Conservation (phyloP, 2,329 filamentous ascomycete species). For the Botrytis galanthina region DNA sequence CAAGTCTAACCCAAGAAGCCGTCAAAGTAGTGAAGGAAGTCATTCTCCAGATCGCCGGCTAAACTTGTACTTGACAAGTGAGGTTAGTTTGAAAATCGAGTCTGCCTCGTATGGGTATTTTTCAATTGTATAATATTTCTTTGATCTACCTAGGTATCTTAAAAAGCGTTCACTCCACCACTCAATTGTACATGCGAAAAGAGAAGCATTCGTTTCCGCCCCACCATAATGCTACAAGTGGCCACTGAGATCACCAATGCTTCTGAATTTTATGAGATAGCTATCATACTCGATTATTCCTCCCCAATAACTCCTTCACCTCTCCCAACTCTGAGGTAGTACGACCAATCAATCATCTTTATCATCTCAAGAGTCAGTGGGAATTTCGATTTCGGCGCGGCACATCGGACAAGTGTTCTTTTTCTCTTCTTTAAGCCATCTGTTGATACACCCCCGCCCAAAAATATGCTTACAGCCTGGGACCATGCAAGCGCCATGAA, state of each 20-base stretch:
- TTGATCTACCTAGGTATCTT: too few species aligned
- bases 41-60: background rate
- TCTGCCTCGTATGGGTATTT: background rate
- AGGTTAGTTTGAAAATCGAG: background rate
- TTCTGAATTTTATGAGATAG: background rate
- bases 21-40: too few species aligned
- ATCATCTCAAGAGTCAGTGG: background rate
- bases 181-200: background rate
- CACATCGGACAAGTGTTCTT: background rate
- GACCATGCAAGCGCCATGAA: background rate
- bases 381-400: background rate
- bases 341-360: accelerated
- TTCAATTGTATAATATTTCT: background rate
- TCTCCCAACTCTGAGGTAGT: accelerated
- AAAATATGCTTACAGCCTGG: background rate
- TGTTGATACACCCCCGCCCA: background rate
- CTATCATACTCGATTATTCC: background rate
- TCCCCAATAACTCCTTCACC: too few species aligned
- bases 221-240: background rate
- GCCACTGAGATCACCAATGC: background rate
- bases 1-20: background rate
- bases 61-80: background rate
- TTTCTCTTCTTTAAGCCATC: background rate
- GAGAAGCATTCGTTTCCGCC: too few species aligned
- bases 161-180: background rate